Evolutionary conservation across 2,329 filamentous ascomycete species (phyloP), one percentile per base, ranked within the genome.

Genomic region (Coleophoma eucalyptorum): DNA sequence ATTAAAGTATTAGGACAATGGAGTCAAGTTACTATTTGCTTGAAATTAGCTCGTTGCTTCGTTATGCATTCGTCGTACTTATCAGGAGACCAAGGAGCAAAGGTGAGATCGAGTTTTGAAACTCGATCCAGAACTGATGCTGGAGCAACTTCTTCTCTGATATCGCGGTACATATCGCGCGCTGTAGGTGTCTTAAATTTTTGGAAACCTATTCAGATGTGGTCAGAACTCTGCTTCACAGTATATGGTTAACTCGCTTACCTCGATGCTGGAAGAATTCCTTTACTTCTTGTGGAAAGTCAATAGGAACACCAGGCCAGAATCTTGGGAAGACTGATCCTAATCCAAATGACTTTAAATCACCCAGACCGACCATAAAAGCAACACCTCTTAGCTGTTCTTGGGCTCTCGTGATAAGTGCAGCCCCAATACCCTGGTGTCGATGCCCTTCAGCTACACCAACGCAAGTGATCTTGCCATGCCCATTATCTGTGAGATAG

Each of bases 261-360:
- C 72, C 73, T 49, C 72, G 66, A 49, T 73, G 68, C 10, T 57
- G 18, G 8, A 66, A 63, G 53, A 74, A 76, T 3, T 67, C 56
- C 20, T 69, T 67, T 3, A 62, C 58, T 1, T 56, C 45, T 38
- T 63, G 55, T 5, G 67, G 57, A 32, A 75, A 58, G 45, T 72
- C 68, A 2, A 61, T 58, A 2, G 72, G 72, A 3, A 75, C 64
- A 2, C 69, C 70, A 5, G 72, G 72, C 69, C 72, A 76, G 52
- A 76, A 70, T n/a, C 73, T 63, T 32, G 73, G 73, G 40, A 72
- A 72, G 3, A 55, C 51, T 20, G 64, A 67, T 12, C 65, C 62
- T 18, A 68, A 58, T 5, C 50, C 52, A 11, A 67, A 51, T 34
- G 54, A 51, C 34, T 50, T 52, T 12, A 62, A 43, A 7, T 41